These are phyloP conservation scores for Candida broadrunensis DNA, from an alignment of 805 yeast genomes.

Conservation along the genomic window DNA sequence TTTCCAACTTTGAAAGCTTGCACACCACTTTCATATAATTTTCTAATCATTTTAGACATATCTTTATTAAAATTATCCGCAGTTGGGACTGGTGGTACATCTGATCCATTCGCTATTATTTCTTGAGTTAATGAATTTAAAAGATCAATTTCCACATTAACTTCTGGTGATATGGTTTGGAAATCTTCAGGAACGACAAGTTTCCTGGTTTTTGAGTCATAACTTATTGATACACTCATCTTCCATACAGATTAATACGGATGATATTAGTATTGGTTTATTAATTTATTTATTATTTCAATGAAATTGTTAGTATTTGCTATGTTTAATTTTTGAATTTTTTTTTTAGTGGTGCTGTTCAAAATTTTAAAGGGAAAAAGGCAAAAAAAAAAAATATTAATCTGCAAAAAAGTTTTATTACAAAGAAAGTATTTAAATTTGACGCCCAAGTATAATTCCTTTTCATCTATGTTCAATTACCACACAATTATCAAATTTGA, in stretches of 20 bases:
- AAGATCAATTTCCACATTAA: conserved; percentile 42
- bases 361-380: too few relatives aligned
- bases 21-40: conserved; percentile 63
- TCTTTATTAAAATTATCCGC: conserved; percentile 54
- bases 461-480: too few relatives aligned
- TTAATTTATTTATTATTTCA: too few relatives aligned
- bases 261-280: neutral
- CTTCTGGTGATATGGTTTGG: conserved; percentile 19
- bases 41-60: conserved; percentile 56
- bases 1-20: conserved; percentile 53
- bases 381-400: too few relatives aligned
- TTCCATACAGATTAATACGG: neutral
- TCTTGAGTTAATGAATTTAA: conserved; percentile 35
- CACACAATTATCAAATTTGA: too few relatives aligned
- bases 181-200: conserved; percentile 16
- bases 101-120: conserved; percentile 40
- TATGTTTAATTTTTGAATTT: too few relatives aligned
- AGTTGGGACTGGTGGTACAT: conserved; percentile 54
- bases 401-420: too few relatives aligned
- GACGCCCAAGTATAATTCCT: too few relatives aligned
- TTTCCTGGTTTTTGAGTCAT: conserved; percentile 27
- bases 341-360: too few relatives aligned
- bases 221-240: conserved; percentile 21
- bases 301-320: too few relatives aligned
- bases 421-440: too few relatives aligned